A percentile compares a stretch with the other conserved stretches of the same genome.
Conservation (phyloP, 306 rosid genomes). For the Coriaria nepalensis region DNA sequence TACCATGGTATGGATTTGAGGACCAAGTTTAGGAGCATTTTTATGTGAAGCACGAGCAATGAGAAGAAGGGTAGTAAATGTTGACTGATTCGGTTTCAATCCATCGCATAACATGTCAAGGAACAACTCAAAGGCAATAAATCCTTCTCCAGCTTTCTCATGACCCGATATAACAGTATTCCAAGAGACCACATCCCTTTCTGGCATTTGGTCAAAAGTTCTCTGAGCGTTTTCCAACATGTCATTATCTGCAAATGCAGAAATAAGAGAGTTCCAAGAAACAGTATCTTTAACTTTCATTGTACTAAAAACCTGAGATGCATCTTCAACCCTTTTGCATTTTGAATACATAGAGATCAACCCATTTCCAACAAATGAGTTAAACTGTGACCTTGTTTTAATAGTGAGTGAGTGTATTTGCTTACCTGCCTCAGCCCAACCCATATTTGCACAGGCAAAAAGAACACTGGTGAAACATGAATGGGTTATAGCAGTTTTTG, state of each 20-base stretch:
- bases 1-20: constrained; percentile 17
- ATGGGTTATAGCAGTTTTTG: constrained; percentile 17
- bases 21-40: constrained; percentile 14
- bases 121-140: constrained; percentile 19
- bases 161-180: constrained; percentile 23
- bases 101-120: constrained; percentile 18
- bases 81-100: constrained; percentile 11
- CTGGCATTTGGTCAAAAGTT: constrained; percentile 21
- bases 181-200: constrained; percentile 27
- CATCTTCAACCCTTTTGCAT: constrained; percentile 10
- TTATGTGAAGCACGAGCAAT: constrained; percentile 20
- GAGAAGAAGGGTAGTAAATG: constrained; percentile 14
- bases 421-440: constrained; percentile 14
- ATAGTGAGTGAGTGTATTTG: constrained; percentile 21
- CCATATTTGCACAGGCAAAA: constrained; percentile 20
- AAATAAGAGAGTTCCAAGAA: constrained; percentile 20
- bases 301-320: constrained; percentile 10
- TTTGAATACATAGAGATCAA: constrained; percentile 26
- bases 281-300: constrained; percentile 12
- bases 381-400: constrained; percentile 21
- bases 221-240: constrained; percentile 18
- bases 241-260: constrained; percentile 13
- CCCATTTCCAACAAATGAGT: constrained; percentile 23
- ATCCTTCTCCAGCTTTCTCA: constrained; percentile 15
- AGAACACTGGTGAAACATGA: constrained; percentile 26